These are phyloP conservation scores for Globisporangium paddicum DNA, from an alignment of 352 stramenopile species.

Conservation along the genomic window DNA sequence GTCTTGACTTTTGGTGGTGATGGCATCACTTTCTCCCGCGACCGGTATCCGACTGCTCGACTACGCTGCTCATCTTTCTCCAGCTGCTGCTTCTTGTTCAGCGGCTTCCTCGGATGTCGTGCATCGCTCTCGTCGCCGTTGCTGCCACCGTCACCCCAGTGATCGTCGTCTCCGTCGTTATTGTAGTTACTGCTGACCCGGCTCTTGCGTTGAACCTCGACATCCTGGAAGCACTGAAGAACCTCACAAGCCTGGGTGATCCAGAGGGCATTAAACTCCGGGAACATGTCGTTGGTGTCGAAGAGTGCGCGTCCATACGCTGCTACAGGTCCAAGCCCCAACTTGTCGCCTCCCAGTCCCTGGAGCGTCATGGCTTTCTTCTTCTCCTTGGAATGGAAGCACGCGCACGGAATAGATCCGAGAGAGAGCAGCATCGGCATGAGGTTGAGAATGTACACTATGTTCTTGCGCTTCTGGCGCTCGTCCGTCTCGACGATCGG, in stretches of 20 bases:
- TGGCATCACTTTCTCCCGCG: constrained; percentile 50
- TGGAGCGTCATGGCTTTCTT: constrained; percentile 24
- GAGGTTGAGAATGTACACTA: constrained; percentile 76
- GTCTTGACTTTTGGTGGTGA: constrained; percentile 45
- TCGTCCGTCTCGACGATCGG: constrained; percentile 62
- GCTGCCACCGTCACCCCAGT: neutral
- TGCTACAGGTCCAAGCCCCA: neutral
- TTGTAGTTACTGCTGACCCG: constrained; percentile 13
- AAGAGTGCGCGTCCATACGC: constrained; percentile 34
- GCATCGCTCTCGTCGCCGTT: constrained; percentile 19
- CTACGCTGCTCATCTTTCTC: constrained; percentile 68
- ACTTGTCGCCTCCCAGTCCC: neutral
- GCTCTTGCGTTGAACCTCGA: constrained; percentile 3
- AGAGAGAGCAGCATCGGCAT: constrained; percentile 57
- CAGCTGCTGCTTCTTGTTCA: constrained; percentile 54
- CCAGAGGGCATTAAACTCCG: constrained; percentile 35
- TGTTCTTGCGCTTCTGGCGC: constrained; percentile 57
- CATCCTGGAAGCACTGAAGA: constrained; percentile 50
- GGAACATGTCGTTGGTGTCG: constrained; percentile 32
- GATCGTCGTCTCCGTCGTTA: constrained; percentile 17
- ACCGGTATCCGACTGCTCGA: constrained; percentile 49
- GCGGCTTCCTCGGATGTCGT: constrained; percentile 19
- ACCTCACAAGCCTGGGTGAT: constrained; percentile 49
- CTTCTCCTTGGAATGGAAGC: constrained; percentile 51
- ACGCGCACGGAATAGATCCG: constrained; percentile 44